These are phyloP conservation scores for Discostella stelligera DNA, from an alignment of 352 stramenopile genomes.

Conservation along the genomic window DNA sequence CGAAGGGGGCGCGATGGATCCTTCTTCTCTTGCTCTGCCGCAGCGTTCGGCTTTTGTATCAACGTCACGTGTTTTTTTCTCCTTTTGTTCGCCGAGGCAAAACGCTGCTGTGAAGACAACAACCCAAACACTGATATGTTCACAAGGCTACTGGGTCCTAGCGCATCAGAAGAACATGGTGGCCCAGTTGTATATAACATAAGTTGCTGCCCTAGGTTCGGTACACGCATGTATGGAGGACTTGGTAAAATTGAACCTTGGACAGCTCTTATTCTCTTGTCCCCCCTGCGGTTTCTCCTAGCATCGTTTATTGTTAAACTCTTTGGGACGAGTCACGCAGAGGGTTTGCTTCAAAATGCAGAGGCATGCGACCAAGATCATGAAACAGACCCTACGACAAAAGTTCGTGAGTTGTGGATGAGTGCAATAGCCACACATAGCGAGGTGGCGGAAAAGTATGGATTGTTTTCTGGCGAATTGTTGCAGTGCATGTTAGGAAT, in stretches of 20 bases:
- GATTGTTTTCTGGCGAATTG: constrained; percentile 60
- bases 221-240: constrained; percentile 59
- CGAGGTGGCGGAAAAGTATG: constrained; percentile 70
- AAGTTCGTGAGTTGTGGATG: constrained; percentile 63
- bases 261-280: constrained; percentile 64
- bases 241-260: constrained; percentile 77
- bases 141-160: constrained; percentile 11
- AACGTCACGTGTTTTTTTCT: constrained; percentile 58
- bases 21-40: constrained; percentile 17
- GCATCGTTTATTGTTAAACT: constrained; percentile 28
- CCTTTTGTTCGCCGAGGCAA: constrained; percentile 60
- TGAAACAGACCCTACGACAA: constrained; percentile 24
- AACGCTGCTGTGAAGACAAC: constrained; percentile 64
- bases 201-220: constrained; percentile 59
- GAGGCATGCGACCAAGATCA: constrained; percentile 15
- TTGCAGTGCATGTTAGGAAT: constrained; percentile 80
- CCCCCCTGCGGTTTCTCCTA: constrained; percentile 63
- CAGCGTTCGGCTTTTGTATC: constrained; percentile 57
- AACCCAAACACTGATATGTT: constrained; percentile 10
- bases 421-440: constrained; percentile 62
- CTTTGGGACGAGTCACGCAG: constrained; percentile 6
- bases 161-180: constrained; percentile 13
- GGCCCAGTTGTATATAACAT: background rate
- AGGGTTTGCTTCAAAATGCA: constrained; percentile 9
- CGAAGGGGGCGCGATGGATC: constrained; percentile 6